These are phyloP conservation scores for Dactylellina cionopaga DNA, from an alignment of 2,329 filamentous ascomycete genomes.

Conservation along the genomic window DNA sequence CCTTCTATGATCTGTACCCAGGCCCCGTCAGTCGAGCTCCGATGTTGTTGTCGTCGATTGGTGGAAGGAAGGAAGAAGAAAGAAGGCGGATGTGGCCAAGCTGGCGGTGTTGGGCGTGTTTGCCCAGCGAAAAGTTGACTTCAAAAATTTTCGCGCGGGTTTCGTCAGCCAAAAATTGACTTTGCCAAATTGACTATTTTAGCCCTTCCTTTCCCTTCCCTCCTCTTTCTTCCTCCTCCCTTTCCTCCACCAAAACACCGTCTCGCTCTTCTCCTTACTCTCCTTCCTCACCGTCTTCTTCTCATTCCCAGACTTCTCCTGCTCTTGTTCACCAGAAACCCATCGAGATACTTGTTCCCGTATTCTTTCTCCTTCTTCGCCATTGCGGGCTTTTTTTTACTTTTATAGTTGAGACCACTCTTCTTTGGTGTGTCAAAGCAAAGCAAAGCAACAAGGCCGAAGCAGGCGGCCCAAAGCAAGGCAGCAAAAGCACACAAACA, in stretches of 20 bases:
- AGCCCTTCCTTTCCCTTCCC: slow-evolving; percentile 61
- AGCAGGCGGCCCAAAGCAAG: neutral
- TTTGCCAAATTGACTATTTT: slow-evolving; percentile 55
- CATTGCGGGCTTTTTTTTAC: neutral
- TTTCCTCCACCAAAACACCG: slow-evolving; percentile 56
- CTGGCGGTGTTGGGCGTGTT: slow-evolving; percentile 34
- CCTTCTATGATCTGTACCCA: no score
- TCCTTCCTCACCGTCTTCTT: slow-evolving; percentile 44
- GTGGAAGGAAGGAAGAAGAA: slow-evolving; percentile 35
- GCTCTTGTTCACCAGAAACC: neutral
- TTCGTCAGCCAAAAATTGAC: slow-evolving; percentile 58
- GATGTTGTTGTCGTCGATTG: no score
- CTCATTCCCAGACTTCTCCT: slow-evolving; percentile 50
- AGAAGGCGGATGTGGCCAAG: slow-evolving; percentile 41
- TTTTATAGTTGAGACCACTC: neutral
- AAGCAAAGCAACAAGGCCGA: neutral
- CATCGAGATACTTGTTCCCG: neutral
- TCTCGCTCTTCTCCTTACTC: slow-evolving; percentile 41
- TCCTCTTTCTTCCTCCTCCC: slow-evolving; percentile 57
- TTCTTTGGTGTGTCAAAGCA: slow-evolving; percentile 2
- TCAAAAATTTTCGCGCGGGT: slow-evolving; percentile 58
- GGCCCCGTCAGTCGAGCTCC: no score
- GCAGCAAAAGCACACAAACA: neutral
- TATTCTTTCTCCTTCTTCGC: neutral
- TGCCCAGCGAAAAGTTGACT: slow-evolving; percentile 53